A percentile compares a stretch with the other conserved stretches of the same genome.
Evolutionary conservation across 257 asterid species (phyloP).

Genomic region (Solanum sitiens): DNA sequence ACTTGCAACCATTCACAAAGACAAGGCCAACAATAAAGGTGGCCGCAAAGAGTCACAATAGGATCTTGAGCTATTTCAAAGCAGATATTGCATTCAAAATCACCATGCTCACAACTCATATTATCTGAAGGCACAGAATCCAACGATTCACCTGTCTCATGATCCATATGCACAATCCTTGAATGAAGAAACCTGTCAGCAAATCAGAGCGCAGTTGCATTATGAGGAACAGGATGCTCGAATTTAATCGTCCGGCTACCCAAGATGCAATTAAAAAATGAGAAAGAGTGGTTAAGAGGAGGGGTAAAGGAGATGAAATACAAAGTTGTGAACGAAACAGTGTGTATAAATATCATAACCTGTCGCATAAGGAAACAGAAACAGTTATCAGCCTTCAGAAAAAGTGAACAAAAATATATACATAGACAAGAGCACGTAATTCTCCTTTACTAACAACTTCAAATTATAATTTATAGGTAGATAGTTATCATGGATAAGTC

Average conservation of each 20-base stretch:
- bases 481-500: neutral
- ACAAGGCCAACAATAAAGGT: slow-evolving; percentile 99
- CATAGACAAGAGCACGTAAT: neutral
- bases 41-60: slow-evolving; percentile 88
- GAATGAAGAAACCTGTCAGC: neutral
- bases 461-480: neutral
- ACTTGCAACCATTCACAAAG: slow-evolving; percentile 81
- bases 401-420: neutral
- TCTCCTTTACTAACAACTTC: neutral
- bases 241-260: neutral
- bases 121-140: slow-evolving; percentile 30
- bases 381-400: neutral
- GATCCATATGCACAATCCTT: slow-evolving; percentile 39
- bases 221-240: neutral
- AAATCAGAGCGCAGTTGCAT: neutral
- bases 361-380: neutral
- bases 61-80: slow-evolving; percentile 87
- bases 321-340: neutral
- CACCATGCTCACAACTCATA: slow-evolving; percentile 29
- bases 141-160: slow-evolving; percentile 17
- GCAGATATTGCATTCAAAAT: slow-evolving; percentile 89
- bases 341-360: neutral
- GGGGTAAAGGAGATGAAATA: neutral
- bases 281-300: neutral
- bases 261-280: neutral